Evolutionary conservation across 495 filamentous ascomycete species (phyloP).

Genomic region (Neurospora sp.): DNA sequence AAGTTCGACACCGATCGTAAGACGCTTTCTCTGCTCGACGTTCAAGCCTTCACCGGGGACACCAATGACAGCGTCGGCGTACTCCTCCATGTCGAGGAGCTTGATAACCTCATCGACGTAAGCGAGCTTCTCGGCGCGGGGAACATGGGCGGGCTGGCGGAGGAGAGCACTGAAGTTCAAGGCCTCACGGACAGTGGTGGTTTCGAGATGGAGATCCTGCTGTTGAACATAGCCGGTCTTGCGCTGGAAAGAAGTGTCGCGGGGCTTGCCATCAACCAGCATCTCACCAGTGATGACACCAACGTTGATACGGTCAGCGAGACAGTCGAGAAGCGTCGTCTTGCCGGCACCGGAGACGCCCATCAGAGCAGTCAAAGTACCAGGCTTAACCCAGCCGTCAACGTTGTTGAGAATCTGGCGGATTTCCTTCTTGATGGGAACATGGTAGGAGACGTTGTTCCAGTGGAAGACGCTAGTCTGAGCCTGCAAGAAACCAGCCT

Average conservation of each 20-base stretch:
- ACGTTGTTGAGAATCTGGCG: constrained; percentile 75
- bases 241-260: constrained; percentile 76
- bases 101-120: constrained; percentile 90
- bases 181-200: constrained; percentile 78
- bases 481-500: constrained; percentile 41
- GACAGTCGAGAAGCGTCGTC: constrained; percentile 60
- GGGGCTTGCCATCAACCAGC: constrained; percentile 67
- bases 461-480: constrained; percentile 68
- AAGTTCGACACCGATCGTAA: constrained; percentile 88
- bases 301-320: constrained; percentile 74
- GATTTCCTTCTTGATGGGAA: constrained; percentile 71
- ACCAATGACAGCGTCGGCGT: constrained; percentile 80
- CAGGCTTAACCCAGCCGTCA: constrained; percentile 86
- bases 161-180: constrained; percentile 75
- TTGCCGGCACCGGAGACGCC: constrained; percentile 66
- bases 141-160: constrained; percentile 63
- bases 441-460: constrained; percentile 77
- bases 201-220: constrained; percentile 83
- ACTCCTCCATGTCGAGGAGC: constrained; percentile 79
- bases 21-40: constrained; percentile 80
- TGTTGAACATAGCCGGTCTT: constrained; percentile 96
- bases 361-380: constrained; percentile 85
- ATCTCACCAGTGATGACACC: constrained; percentile 80
- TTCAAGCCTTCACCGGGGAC: constrained; percentile 84
- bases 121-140: constrained; percentile 64